These are phyloP conservation scores for Fusarium scirpi DNA, from an alignment of 2,329 filamentous ascomycete species.

Conservation along the genomic window DNA sequence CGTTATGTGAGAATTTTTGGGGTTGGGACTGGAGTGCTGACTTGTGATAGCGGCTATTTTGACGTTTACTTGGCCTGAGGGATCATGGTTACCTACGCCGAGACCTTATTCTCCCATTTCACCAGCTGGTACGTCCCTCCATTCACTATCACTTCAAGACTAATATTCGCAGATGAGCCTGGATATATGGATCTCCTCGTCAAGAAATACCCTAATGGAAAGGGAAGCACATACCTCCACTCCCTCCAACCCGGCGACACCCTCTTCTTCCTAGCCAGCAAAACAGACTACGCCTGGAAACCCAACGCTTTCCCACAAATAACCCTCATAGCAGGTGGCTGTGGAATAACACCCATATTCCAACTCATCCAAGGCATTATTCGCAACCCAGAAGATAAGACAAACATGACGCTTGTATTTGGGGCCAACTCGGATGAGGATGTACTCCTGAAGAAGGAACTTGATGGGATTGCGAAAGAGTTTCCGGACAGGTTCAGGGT, in stretches of 20 bases:
- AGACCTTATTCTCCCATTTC: slow-evolving; percentile 74
- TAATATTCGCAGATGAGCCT: slow-evolving; percentile 56
- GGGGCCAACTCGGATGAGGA: slow-evolving; percentile 75
- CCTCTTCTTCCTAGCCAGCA: slow-evolving; percentile 64
- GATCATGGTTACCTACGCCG: slow-evolving; percentile 68
- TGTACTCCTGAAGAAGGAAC: slow-evolving; percentile 66
- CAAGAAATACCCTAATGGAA: slow-evolving; percentile 75
- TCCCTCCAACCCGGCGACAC: slow-evolving; percentile 71
- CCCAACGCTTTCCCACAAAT: slow-evolving; percentile 64
- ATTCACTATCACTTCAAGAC: rapidly evolving
- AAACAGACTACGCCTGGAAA: slow-evolving; percentile 65
- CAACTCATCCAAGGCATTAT: slow-evolving; percentile 73
- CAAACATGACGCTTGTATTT: slow-evolving; percentile 72
- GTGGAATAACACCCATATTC: slow-evolving; percentile 78
- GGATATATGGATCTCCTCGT: slow-evolving; percentile 74
- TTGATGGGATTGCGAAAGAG: slow-evolving; percentile 63
- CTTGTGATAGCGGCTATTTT: slow-evolving; percentile 63
- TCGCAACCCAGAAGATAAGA: slow-evolving; percentile 70
- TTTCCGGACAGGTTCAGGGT: slow-evolving; percentile 68
- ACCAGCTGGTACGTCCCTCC: slow-evolving; percentile 4
- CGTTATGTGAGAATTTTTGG: too few species aligned
- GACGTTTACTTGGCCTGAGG: slow-evolving; percentile 69
- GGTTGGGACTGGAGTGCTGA: too few species aligned
- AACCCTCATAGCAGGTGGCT: slow-evolving; percentile 77
- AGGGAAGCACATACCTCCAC: slow-evolving; percentile 74